These are phyloP conservation scores for Ascochyta rabiei DNA, from an alignment of 2,329 filamentous ascomycete genomes.

Conservation along the genomic window DNA sequence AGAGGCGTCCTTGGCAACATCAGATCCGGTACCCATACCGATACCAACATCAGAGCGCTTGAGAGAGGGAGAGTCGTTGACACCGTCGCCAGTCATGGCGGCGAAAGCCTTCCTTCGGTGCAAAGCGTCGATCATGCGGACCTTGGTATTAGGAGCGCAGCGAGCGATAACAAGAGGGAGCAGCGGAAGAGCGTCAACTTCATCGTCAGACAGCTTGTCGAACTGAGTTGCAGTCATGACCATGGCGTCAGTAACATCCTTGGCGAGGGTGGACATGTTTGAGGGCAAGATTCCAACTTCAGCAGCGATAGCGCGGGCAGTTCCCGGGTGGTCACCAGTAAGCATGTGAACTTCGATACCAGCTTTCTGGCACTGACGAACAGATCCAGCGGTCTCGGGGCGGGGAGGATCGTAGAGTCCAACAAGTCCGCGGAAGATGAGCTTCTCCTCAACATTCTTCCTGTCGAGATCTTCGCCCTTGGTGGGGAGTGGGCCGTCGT, in stretches of 20 bases:
- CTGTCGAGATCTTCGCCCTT: slow-evolving; percentile 59
- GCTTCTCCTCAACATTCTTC: slow-evolving; percentile 66
- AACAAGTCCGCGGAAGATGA: slow-evolving; percentile 77
- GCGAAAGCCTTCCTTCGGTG: slow-evolving; percentile 50
- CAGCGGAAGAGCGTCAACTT: slow-evolving; percentile 48
- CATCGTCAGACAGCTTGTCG: slow-evolving; percentile 50
- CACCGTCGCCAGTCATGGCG: slow-evolving; percentile 54
- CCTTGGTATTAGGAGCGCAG: slow-evolving; percentile 53
- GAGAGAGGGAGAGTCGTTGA: slow-evolving; percentile 54
- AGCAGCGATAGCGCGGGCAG: slow-evolving; percentile 53
- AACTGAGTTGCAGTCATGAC: slow-evolving; percentile 49
- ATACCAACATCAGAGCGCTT: slow-evolving; percentile 55
- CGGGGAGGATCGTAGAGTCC: slow-evolving; percentile 87
- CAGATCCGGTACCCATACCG: slow-evolving; percentile 54
- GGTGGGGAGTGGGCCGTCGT: slow-evolving; percentile 49
- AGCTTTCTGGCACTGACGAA: slow-evolving; percentile 40
- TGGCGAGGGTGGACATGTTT: slow-evolving; percentile 48
- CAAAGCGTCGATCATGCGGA: slow-evolving; percentile 53
- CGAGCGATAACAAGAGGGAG: slow-evolving; percentile 53
- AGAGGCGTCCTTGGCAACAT: slow-evolving; percentile 53
- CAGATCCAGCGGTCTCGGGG: slow-evolving; percentile 70
- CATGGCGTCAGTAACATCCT: slow-evolving; percentile 34
- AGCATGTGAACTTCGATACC: slow-evolving; percentile 55
- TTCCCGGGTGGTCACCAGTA: slow-evolving; percentile 54
- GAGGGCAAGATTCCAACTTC: slow-evolving; percentile 53